Conservation (phyloP, 2,329 filamentous ascomycete genomes). For the Alternaria brassicae region DNA sequence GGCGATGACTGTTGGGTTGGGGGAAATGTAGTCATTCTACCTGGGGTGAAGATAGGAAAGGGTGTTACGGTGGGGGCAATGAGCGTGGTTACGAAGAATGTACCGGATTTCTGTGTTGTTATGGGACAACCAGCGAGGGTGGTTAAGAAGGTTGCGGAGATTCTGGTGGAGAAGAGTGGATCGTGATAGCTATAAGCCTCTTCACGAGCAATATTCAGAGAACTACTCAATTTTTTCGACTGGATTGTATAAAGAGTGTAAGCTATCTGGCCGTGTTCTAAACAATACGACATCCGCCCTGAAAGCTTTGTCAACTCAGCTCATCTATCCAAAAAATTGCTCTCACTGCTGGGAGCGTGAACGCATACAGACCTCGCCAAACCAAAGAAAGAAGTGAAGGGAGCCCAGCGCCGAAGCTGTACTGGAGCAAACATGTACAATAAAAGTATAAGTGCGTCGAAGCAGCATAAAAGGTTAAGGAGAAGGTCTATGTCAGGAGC, state of each 20-base stretch:
- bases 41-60: conserved; percentile 78
- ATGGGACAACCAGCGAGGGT: conserved; percentile 71
- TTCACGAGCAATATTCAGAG: not conserved
- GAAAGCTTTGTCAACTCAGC: not conserved
- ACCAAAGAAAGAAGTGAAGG: conserved; percentile 11
- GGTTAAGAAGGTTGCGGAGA: conserved; percentile 49
- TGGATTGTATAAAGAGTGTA: not conserved
- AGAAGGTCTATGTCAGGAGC: conserved; percentile 19
- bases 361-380: conserved; percentile 3
- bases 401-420: conserved; percentile 18
- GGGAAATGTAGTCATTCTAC: conserved; percentile 64
- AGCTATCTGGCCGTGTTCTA: conserved; percentile 1
- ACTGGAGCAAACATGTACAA: conserved; percentile 28
- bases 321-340: not conserved
- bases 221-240: not conserved
- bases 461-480: conserved; percentile 9
- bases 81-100: conserved; percentile 81
- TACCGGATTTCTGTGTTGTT: conserved; percentile 68
- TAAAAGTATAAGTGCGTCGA: conserved; percentile 23
- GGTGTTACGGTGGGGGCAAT: conserved; percentile 79
- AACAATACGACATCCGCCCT: not conserved
- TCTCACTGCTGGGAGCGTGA: not conserved
- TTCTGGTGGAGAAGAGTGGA: conserved; percentile 16
- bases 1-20: conserved; percentile 57
- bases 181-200: not conserved